These are phyloP conservation scores for Trichoderma asperellum DNA, from an alignment of 2,329 filamentous ascomycete genomes.

Conservation along the genomic window DNA sequence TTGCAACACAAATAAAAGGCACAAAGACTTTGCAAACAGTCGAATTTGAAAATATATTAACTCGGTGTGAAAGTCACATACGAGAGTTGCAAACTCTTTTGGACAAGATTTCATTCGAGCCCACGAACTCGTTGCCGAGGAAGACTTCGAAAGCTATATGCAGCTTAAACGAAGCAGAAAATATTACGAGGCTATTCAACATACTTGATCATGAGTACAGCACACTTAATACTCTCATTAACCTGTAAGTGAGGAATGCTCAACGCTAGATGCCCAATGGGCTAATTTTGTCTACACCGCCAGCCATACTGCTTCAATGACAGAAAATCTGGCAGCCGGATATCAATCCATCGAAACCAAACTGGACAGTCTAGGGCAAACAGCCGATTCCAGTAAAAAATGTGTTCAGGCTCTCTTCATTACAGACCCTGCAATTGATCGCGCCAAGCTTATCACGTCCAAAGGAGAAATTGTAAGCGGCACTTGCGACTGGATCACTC, in stretches of 20 bases:
- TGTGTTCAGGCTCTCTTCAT: conserved; percentile 7
- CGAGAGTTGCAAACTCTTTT: neutral
- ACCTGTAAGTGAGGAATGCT: neutral
- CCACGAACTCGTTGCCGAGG: neutral
- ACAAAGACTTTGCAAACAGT: neutral
- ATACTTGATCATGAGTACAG: neutral
- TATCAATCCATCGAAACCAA: too few species aligned
- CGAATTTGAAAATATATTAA: neutral
- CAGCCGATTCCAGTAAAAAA: neutral
- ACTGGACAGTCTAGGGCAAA: neutral
- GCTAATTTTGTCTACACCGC: too few species aligned
- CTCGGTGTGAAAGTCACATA: neutral
- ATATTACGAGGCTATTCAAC: neutral
- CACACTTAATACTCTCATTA: neutral
- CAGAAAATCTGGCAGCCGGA: too few species aligned
- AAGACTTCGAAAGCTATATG: neutral
- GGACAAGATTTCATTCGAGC: neutral
- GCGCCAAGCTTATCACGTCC: neutral
- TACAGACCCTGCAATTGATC: conserved; percentile 3
- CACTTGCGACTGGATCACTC: conserved; percentile 10
- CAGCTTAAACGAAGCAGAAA: neutral
- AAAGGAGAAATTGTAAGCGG: conserved; percentile 3
- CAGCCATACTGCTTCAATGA: too few species aligned
- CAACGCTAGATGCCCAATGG: neutral
- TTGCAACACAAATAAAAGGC: neutral